Conservation (phyloP, 106 monocot species). For the Allium fistulosum region DNA sequence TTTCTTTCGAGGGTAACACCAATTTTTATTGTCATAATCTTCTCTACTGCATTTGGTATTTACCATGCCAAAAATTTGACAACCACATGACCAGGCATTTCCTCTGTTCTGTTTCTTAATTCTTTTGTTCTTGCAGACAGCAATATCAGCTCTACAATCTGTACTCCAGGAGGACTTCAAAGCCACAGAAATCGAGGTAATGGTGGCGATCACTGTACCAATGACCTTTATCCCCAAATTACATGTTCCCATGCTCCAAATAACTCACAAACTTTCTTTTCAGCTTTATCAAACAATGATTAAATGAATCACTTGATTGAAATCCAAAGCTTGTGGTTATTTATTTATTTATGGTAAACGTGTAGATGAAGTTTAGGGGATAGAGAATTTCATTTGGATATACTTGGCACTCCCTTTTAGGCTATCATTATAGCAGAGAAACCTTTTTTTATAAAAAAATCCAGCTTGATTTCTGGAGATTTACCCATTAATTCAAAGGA, state of each 20-base stretch:
- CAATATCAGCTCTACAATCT: constrained; percentile 96
- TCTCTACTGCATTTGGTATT: no score
- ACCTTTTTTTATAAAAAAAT: no score
- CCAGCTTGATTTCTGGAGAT: no score
- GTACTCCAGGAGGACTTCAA: constrained; percentile 99
- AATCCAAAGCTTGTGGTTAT: background rate
- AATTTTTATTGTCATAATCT: no score
- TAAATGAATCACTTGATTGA: background rate
- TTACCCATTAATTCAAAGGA: no score
- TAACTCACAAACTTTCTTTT: background rate
- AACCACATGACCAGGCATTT: no score
- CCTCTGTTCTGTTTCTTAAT: no score
- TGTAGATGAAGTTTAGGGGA: background rate
- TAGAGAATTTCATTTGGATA: background rate
- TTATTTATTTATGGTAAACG: background rate
- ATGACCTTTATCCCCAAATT: no score
- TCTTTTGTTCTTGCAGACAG: constrained; percentile 38
- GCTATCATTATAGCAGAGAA: no score
- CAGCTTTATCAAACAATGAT: background rate
- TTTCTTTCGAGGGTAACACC: no score
- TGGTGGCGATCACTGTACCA: background rate
- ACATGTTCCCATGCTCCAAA: no score
- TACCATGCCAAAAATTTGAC: no score
- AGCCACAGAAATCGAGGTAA: constrained; percentile 98
- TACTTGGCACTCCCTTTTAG: background rate